Evolutionary conservation across 768 basidiomycete species (phyloP), one percentile per base, ranked within the genome.

Genomic region (Boletellus ananas): DNA sequence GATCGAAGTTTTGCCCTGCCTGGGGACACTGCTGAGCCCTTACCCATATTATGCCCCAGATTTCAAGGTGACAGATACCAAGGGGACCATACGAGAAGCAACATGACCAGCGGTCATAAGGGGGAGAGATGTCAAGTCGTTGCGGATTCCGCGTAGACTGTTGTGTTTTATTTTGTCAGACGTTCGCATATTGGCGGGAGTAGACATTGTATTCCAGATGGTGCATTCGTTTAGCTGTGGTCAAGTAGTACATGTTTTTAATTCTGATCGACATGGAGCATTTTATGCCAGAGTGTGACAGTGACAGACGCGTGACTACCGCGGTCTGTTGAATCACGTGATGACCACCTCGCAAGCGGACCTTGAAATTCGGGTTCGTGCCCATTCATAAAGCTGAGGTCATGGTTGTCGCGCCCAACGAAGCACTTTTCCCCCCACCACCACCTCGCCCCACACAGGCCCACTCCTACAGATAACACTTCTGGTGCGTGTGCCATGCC

Each of bases 1-100:
- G 56, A 81, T 93, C 3, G 88, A 92, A 65, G 83, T 86, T 10
- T 82, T 89, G 57, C 73, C 71, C n/a, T 77, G 79, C 12, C 65
- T 88, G 21, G 87, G 78, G 18, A 85, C 80, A 0, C 63, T 88
- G 25, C 67, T 90, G 11, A 88, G 86, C 58, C 79, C 79, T 23
- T 65, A 76, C 54, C 66, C 62, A 9, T 48, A 68, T 52, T 90
- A 85, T 55, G 80, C 77, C 12, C 75, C 75, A 0, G 76, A 83
- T 18, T 84, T 86, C 42, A 48, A 50, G 16, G 58, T 68, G 35
- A 51, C 55, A 18, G 67, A 69, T 13, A 48, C 29, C 6, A 57
- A 63, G 38, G 66, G 67, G 8, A 67, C 52, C 36, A 35, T 42
- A 31, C 58, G 55, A 31, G 55, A 53, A 12, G 43, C 40, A 6